Base-by-base conservation (phyloP, 2,329 filamentous ascomycete species). In the Capronia coronata region DNA sequence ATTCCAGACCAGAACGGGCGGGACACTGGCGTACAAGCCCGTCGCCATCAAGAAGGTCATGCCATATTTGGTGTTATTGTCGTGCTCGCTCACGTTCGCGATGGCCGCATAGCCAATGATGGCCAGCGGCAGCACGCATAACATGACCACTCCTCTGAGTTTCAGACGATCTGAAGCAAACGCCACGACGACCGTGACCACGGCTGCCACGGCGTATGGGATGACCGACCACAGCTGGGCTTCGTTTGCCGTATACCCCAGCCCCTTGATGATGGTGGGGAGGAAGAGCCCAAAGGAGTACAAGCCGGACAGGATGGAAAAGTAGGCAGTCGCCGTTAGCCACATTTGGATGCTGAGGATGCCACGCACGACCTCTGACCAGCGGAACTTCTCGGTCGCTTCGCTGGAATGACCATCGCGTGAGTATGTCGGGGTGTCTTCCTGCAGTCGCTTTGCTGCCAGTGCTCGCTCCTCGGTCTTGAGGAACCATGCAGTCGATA, bases 211-310 rank as follows among this genome's bases (percentile, higher is more conserved):
- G 0, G 80, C 86, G 60, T 91, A 91, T 0, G 86, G 86, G 0
- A 86, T 85, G 0, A 90, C 86, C 8, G 78, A 82, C 43, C 90
- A 75, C 2, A 91, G 73, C 61, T 91, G 86, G 1, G 84, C 79
- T 8, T 68, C 76, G 1, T 84, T 83, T 0, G 75, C 69, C 6
- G 74, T 71, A 67, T 84, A 79, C 2, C 76, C 77, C 57, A 79
- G 62, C 50, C 78, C 70, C 39, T 74, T 72, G 58, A 94, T 84
- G 62, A 94, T 93, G 18, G 81, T 84, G 0, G 88, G 88, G 2
- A 91, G 69, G 69, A 94, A 90, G 3, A 90, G 74, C 2, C 79
- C 83, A 67, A 89, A 88, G 3, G 82, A 82, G 64, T 89, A 90
- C 2, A 88, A 71, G 1, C 86, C 87, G 79, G 87, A 87, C 64